Base-by-base conservation (phyloP, 2,329 filamentous ascomycete species). In the Delphinella strobiligena region DNA sequence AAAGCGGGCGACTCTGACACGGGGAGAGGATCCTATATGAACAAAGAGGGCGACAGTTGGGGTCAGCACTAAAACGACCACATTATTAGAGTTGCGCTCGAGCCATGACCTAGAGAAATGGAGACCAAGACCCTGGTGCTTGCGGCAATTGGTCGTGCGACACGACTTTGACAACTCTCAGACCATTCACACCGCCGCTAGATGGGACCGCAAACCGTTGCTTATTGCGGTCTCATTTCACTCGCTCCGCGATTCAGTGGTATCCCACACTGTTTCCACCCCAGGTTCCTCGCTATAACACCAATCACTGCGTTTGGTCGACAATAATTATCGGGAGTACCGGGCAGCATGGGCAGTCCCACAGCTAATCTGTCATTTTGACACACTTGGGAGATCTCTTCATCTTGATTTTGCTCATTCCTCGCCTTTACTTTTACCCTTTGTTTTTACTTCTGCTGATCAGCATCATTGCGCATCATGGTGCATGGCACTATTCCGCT, bases 401-500 rank as follows among this genome's bases (percentile, higher is more conserved):
- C n/a, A n/a, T n/a, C n/a, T n/a, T n/a, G n/a, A n/a, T n/a, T n/a
- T n/a, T n/a, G n/a, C n/a, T n/a, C 30, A 32, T 32, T 5, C 8
- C 30, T 32, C 30, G 15, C 15, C 5, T 8, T 16, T 5, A 8
- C 15, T 12, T n/a, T 32, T 32, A 8, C 15, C 30, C 19, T 17
- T 22, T 32, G 1, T 27, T 19, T 37, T 41, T 41, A 19, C 34
- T 41, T 41, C 34, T 41, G 29, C 22, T 27, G 22, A 27, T 27
- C 22, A 12, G 12, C 22, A 19, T 34, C 18, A 34, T 18, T 29
- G n/a, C 19, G 39, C 39, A 41, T 41, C 39, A 41, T 41, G 33
- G 18, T 41, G 39, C 39, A 41, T 41, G 19, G 32, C n/a, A 24
- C 27, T 19, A 31, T 35, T 19, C 38, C 38, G 24, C n/a, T 40